These are phyloP conservation scores for Saccharomycopsis selenospora DNA, from an alignment of 805 yeast species.

Conservation along the genomic window DNA sequence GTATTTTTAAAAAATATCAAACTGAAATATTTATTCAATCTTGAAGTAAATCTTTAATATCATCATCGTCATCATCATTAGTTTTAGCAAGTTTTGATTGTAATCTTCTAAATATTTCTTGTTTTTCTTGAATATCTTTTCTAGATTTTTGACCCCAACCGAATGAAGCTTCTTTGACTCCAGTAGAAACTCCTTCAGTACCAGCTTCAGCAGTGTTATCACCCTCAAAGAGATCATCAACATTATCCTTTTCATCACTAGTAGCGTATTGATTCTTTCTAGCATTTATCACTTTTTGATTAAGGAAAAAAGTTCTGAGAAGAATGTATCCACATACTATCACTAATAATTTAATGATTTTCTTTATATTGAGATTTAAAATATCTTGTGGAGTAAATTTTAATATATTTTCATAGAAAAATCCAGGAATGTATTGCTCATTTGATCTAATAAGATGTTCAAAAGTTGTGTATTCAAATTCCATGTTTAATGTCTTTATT, in stretches of 20 bases:
- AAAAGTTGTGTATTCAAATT: not conserved
- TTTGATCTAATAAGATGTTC: not conserved
- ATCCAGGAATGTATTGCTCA: slow-evolving; percentile 11
- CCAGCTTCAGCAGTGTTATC: slow-evolving; percentile 1
- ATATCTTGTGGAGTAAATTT: slow-evolving; percentile 13
- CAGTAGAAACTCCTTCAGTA: slow-evolving; percentile 7
- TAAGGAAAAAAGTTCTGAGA: slow-evolving; percentile 13
- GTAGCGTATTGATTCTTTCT: slow-evolving; percentile 7
- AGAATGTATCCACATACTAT: slow-evolving; percentile 17
- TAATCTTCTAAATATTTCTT: slow-evolving; percentile 4
- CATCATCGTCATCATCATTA: slow-evolving; percentile 16
- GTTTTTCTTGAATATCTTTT: slow-evolving; percentile 12
- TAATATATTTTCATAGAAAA: slow-evolving; percentile 10
- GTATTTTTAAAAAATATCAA: no score
- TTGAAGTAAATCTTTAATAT: slow-evolving; percentile 17
- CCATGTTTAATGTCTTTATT: no score
- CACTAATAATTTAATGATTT: slow-evolving; percentile 11
- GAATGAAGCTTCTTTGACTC: slow-evolving; percentile 18
- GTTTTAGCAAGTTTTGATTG: slow-evolving; percentile 2
- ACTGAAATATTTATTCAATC: no score
- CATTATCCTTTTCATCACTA: slow-evolving; percentile 1
- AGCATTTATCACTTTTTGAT: slow-evolving; percentile 15
- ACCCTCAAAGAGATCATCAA: slow-evolving; percentile 14
- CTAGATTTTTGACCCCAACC: slow-evolving; percentile 19
- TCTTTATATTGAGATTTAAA: slow-evolving; percentile 10